phyloP scores from a whole-genome alignment of 108 stramenopile species.

The Stephanodiscus triporus region DNA sequence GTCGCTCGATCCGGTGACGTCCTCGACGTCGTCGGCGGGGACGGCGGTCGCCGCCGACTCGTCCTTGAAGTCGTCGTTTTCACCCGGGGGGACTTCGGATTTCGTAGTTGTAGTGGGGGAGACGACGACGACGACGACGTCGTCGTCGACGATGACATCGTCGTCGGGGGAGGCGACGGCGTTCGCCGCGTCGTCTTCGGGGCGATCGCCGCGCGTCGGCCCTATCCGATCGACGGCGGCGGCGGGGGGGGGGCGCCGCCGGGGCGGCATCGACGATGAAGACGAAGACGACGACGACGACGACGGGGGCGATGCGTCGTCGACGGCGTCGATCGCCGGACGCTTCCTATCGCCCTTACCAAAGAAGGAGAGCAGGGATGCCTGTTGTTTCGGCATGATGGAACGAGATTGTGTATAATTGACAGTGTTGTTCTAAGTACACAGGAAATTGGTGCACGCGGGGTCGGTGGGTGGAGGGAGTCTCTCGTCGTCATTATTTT shows the following conservation, averaged over 20 bases:
- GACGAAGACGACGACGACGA: background rate
- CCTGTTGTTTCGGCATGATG: background rate
- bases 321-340: background rate
- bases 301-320: background rate
- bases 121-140: too few species aligned
- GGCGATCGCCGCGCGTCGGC: background rate
- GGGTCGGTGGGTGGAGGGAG: too few species aligned
- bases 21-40: background rate
- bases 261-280: background rate
- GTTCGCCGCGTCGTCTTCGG: background rate
- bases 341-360: background rate
- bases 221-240: background rate
- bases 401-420: too few species aligned
- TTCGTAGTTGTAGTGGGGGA: too few species aligned
- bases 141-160: background rate
- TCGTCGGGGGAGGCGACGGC: too few species aligned
- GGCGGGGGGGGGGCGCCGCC: too few species aligned
- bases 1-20: background rate
- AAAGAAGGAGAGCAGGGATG: constrained; percentile 10
- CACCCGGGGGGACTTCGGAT: too few species aligned
- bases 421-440: too few species aligned
- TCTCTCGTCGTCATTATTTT: too few species aligned
- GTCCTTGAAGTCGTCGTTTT: too few species aligned
- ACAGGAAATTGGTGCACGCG: too few species aligned
- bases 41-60: background rate